Evolutionary conservation across 257 asterid species (phyloP), one percentile per base, ranked within the genome.

Genomic region (Lithospermum erythrorhizon): DNA sequence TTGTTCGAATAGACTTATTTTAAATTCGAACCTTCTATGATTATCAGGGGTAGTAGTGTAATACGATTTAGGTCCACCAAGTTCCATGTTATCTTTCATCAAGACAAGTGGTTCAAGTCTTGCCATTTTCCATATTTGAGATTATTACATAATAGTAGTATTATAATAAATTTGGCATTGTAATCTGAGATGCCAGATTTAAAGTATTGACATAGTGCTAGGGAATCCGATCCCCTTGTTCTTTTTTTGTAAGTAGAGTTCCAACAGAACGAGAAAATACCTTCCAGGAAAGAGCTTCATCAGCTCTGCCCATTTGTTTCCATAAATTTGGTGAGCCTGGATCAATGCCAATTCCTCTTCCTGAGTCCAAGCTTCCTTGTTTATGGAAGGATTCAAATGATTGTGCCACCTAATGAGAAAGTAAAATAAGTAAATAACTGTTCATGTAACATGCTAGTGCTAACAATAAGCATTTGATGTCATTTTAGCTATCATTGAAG

Each of bases 301-400:
- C 70, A 89, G 75, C 85, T 86, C 97, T 1, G 99, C 99, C 99
- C 99, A 93, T 78, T 93, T 93, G 86, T 93, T 93, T 72, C 99
- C 99, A 57, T 81, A 79, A 65, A 78, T 76, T 66, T 81, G 91
- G 71, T 89, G 97, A 63, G 95, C 97, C 68, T 74, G 89, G 69
- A 89, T 78, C 62, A 89, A 72, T 68, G 94, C 83, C 77, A 89
- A 72, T 72, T 89, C 95, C 80, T 89, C 97, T 60, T 89, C 97
- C 77, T 81, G 94, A 47, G 95, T 89, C 97, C 97, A 89, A 62
- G 97, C 91, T 75, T 89, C 89, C 74, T 86, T 89, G 62, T 89
- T 89, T 64, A 89, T 89, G 71, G 61, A 62, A 63, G 99, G 99
- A 76, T 93, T 93, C 27, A 93, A 86, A 85, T 93, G 99, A 78